These are phyloP conservation scores for Aspergillus ochraceus DNA, from an alignment of 2,329 filamentous ascomycete genomes.

Conservation along the genomic window DNA sequence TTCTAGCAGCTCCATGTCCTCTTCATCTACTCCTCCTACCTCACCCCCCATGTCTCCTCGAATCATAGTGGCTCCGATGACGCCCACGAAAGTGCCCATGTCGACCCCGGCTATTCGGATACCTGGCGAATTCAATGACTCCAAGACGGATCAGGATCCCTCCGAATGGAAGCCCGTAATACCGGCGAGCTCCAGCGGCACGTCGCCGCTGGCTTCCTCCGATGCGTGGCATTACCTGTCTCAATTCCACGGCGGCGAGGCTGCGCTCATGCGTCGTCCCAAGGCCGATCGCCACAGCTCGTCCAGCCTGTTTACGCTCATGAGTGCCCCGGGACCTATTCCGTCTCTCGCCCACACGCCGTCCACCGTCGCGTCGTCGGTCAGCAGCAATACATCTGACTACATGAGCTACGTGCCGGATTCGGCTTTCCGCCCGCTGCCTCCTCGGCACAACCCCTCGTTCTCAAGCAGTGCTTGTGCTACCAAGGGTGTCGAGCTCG, in stretches of 20 bases:
- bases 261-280: constrained; percentile 20
- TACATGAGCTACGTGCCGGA: constrained; percentile 31
- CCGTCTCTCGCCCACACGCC: constrained; percentile 40
- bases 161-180: constrained; percentile 52
- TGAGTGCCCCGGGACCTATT: constrained; percentile 21
- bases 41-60: constrained; percentile 39
- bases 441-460: constrained; percentile 42
- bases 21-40: constrained; percentile 29
- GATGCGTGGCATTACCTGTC: constrained; percentile 48
- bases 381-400: constrained; percentile 37
- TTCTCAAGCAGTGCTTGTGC: constrained; percentile 32
- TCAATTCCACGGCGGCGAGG: constrained; percentile 41
- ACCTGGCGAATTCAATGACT: constrained; percentile 38
- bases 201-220: constrained; percentile 29
- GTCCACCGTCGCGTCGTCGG: constrained; percentile 40
- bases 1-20: constrained; percentile 29
- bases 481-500: constrained; percentile 40
- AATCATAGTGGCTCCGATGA: constrained; percentile 38
- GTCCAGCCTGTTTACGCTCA: constrained; percentile 34
- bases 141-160: constrained; percentile 49
- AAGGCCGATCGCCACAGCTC: constrained; percentile 27
- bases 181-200: constrained; percentile 21
- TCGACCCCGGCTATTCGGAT: constrained; percentile 35
- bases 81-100: constrained; percentile 31
- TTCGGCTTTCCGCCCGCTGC: constrained; percentile 35